Conservation (phyloP, 2,329 filamentous ascomycete species). For the Parascedosporium putredinis region DNA sequence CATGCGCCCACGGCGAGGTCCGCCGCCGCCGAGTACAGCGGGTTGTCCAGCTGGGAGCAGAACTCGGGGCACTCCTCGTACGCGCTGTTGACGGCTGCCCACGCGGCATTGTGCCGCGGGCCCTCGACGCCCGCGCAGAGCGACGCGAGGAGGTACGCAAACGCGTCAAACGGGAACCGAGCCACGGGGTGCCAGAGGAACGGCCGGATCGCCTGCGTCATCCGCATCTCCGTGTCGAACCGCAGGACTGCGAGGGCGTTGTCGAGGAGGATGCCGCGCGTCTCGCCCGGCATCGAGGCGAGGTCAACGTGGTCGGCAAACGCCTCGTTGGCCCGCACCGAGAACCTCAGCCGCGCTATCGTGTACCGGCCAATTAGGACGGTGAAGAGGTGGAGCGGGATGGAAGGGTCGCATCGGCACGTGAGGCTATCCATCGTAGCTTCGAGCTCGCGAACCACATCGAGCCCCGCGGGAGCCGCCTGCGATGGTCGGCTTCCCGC, state of each 20-base stretch:
- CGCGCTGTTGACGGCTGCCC: slow-evolving; percentile 1
- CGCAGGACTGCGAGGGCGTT: background rate
- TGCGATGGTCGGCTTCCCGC: background rate
- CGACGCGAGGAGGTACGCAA: background rate
- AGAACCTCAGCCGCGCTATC: background rate
- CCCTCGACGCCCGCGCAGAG: background rate
- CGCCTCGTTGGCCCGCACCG: background rate
- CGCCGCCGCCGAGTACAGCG: background rate
- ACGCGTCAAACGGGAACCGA: slow-evolving; percentile 5
- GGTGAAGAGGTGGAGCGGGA: slow-evolving; percentile 5
- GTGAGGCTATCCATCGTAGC: background rate
- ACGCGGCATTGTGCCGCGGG: background rate
- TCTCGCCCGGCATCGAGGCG: background rate
- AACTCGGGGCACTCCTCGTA: slow-evolving; percentile 7
- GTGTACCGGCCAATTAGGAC: background rate
- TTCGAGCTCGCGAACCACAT: background rate
- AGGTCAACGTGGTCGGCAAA: background rate
- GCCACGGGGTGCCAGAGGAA: slow-evolving; percentile 7
- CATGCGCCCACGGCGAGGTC: slow-evolving; percentile 4
- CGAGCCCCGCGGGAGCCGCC: background rate
- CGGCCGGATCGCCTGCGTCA: background rate
- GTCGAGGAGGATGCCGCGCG: background rate
- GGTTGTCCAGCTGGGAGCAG: background rate
- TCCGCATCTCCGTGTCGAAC: background rate
- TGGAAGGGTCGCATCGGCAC: slow-evolving; percentile 1